Evolutionary conservation across 2,329 filamentous ascomycete genomes (phyloP).

Genomic region (Ascocoryne sarcoides): DNA sequence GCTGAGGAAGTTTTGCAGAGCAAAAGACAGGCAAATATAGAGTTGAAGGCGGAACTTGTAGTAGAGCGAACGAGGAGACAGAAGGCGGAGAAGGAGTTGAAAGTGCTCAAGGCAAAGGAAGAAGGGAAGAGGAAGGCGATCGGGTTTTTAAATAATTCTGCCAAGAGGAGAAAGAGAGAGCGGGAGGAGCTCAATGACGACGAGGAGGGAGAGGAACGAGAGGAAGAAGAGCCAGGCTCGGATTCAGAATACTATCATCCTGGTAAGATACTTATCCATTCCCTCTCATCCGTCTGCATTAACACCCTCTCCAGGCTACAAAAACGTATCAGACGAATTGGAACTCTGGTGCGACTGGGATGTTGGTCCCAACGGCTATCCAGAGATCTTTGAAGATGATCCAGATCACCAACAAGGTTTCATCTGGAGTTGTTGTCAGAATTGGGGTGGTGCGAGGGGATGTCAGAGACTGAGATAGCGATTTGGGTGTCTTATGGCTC

Average conservation of each 20-base stretch:
- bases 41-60: no score
- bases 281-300: no score
- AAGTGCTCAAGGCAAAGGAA: no score
- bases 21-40: no score
- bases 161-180: no score
- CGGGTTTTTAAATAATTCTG: no score
- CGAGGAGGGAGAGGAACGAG: background rate
- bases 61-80: no score
- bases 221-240: background rate
- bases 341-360: constrained; percentile 9
- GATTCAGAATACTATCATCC: constrained; percentile 3
- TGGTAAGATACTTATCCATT: constrained; percentile 3
- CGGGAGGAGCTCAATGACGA: constrained; percentile 1
- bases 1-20: no score
- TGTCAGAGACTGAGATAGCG: no score
- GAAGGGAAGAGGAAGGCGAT: no score
- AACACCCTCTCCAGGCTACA: constrained; percentile 8
- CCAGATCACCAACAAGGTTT: constrained; percentile 7
- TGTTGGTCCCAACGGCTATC: constrained; percentile 7
- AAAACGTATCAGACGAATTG: constrained; percentile 9
- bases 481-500: no score
- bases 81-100: no score
- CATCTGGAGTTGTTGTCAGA: constrained; percentile 9
- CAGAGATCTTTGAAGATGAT: constrained; percentile 4
- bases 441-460: background rate